These are phyloP conservation scores for Nigrospora oryzae DNA, from an alignment of 2,329 filamentous ascomycete genomes.

Conservation along the genomic window DNA sequence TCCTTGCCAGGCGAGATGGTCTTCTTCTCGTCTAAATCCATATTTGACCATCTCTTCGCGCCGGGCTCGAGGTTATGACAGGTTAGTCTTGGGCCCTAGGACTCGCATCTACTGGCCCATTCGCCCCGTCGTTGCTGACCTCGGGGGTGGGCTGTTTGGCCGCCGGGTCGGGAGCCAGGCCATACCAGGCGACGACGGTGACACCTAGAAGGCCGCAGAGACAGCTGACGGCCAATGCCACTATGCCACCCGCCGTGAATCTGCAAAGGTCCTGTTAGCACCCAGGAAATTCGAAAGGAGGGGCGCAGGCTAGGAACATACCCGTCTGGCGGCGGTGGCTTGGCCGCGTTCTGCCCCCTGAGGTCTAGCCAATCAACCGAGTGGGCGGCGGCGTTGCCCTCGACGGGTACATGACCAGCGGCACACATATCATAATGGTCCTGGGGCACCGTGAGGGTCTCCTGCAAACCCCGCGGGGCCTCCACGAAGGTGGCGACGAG, in stretches of 20 bases:
- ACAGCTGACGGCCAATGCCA: constrained; percentile 67
- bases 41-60: too few species aligned
- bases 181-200: constrained; percentile 53
- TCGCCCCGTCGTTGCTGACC: background rate
- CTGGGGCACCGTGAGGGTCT: constrained; percentile 48
- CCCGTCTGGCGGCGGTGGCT: constrained; percentile 53
- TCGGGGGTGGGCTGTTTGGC: background rate
- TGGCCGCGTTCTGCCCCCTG: constrained; percentile 47
- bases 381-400: constrained; percentile 71
- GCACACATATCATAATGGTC: constrained; percentile 51
- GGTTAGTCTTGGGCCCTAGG: too few species aligned
- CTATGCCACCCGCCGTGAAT: constrained; percentile 62
- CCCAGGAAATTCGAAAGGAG: background rate
- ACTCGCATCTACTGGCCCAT: background rate
- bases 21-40: too few species aligned
- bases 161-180: background rate
- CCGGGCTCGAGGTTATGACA: too few species aligned
- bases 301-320: constrained; percentile 19
- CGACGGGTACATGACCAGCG: constrained; percentile 36
- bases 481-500: constrained; percentile 58
- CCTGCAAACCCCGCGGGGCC: constrained; percentile 53
- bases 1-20: too few species aligned
- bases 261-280: constrained; percentile 15
- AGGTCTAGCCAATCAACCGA: constrained; percentile 55
- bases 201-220: constrained; percentile 62